A percentile compares a stretch with the other conserved stretches of the same genome.
These are phyloP conservation scores for Henningerozyma blattae DNA, from an alignment of 805 yeast species.

Conservation along the genomic window DNA sequence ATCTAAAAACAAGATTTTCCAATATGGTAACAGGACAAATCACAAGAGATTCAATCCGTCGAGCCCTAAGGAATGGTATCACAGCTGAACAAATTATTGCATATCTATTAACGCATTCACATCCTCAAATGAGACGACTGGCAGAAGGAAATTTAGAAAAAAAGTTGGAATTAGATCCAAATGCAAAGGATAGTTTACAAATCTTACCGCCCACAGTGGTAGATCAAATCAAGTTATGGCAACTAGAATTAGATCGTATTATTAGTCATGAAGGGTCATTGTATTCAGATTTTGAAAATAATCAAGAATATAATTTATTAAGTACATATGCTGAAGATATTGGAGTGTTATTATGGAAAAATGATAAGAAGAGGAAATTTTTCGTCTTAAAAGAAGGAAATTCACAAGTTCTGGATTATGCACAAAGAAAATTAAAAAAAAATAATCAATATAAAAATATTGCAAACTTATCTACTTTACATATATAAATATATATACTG, in stretches of 20 bases:
- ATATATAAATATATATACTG: no score
- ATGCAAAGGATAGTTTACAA: conserved; percentile 40
- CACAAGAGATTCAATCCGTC: conserved; percentile 82
- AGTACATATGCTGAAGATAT: conserved; percentile 76
- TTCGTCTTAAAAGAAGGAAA: conserved; percentile 85
- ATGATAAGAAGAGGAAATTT: conserved; percentile 53
- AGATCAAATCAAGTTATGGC: conserved; percentile 95
- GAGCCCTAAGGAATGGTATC: conserved; percentile 78
- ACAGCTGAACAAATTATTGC: conserved; percentile 90
- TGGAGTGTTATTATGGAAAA: conserved; percentile 87
- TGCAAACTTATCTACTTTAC: conserved; percentile 26
- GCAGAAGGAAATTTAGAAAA: conserved; percentile 62
- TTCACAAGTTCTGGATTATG: conserved; percentile 82
- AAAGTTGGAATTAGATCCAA: conserved; percentile 45
- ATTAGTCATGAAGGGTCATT: conserved; percentile 77
- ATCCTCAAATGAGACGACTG: conserved; percentile 71
- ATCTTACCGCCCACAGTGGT: conserved; percentile 91
- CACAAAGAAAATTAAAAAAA: conserved; percentile 37
- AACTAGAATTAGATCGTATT: conserved; percentile 86
- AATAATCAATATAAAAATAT: no score
- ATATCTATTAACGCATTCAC: conserved; percentile 85
- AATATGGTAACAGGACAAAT: conserved; percentile 91
- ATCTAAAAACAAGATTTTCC: conserved; percentile 69
- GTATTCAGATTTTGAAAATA: conserved; percentile 73
- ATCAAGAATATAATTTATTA: conserved; percentile 61